phyloP scores from a whole-genome alignment of 2,329 filamentous ascomycete species.

The Phyllosticta capitalensis region DNA sequence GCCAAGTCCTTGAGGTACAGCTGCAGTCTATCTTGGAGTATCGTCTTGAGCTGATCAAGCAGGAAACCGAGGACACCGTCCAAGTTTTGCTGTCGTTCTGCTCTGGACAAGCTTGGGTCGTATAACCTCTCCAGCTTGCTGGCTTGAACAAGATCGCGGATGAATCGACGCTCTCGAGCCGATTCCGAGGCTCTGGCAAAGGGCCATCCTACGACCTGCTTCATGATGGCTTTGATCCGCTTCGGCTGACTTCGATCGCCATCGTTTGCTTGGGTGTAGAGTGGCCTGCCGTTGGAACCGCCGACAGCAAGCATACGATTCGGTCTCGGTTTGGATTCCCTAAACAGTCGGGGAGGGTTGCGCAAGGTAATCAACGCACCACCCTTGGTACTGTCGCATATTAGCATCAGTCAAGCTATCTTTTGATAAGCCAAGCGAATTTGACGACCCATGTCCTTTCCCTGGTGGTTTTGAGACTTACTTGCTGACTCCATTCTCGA shows the following conservation, averaged over 20 bases:
- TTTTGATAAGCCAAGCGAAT: not conserved
- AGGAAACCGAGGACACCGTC: not conserved
- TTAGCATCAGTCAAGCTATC: too few species aligned
- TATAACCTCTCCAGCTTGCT: slow-evolving; percentile 5
- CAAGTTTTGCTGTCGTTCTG: not conserved
- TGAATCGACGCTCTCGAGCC: slow-evolving; percentile 19
- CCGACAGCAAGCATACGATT: not conserved
- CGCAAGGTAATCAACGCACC: not conserved
- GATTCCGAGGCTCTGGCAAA: slow-evolving; percentile 24
- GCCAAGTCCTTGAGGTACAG: not conserved
- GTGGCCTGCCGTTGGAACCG: not conserved
- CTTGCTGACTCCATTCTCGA: slow-evolving; percentile 33
- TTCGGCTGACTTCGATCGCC: slow-evolving; percentile 4
- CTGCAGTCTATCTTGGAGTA: slow-evolving; percentile 23
- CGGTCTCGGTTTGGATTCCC: not conserved
- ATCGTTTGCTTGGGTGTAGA: not conserved
- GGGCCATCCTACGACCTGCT: slow-evolving; percentile 31
- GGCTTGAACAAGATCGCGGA: slow-evolving; percentile 20
- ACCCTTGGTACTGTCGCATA: not conserved
- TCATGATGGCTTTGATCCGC: slow-evolving; percentile 32
- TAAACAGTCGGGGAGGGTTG: not conserved
- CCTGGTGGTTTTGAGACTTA: slow-evolving; percentile 19
- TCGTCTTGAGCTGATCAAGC: slow-evolving; percentile 12
- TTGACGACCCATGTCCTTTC: too few species aligned
- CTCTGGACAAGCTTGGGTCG: not conserved